Evolutionary conservation across 192 early-diverging fungal genomes (phyloP), one percentile per base, ranked within the genome.

Genomic region (Dimargaris verticillata): DNA sequence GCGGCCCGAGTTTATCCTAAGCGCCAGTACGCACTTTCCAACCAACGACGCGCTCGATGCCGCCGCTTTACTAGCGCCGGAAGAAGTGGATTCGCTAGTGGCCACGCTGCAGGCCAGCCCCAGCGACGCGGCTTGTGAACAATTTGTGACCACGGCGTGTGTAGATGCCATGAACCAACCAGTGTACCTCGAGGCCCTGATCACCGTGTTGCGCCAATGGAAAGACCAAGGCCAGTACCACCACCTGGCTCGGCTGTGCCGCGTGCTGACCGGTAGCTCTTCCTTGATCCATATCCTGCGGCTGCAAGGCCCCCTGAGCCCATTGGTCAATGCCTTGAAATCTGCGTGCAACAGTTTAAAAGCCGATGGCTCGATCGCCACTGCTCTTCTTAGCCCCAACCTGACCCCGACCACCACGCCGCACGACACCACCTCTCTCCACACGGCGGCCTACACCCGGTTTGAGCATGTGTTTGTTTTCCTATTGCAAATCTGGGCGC

Each of bases 381-480:
- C 18, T 11, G 20, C 18, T 12, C 20, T 48, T 20, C 18, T 48
- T 3, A 22, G 18, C 47, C 47, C 47, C 25, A 52, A 3, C 4
- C 2, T 12, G 20, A 25, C 20, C 25, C 51, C 51, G 24, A 52
- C 51, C 5, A 2, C 25, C 18, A 48, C 4, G 4, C 47, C 47
- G 1, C 47, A 48, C 18, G 51, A 25, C 22, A 20, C 12, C 25
- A 25, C n/a, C 20, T 13, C 18, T 13, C n/a, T n/a, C 11, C 14
- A 28, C 38, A 24, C 42, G 5, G 3, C 57, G 38, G 41, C 13
- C 26, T 59, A 59, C n/a, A 20, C 43, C 43, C n/a, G 42, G n/a
- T 59, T 59, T 59, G 41, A 59, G n/a, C 28, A 43, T n/a, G 17
- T 59, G 17, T 33, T 59, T 20, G 43, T 44, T 44, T 38, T 59